Percentiles rank a stretch among this genome's conserved stretches.
These are phyloP conservation scores for Scenedesmus sp. DNA, from an alignment of 163 green algal species.

Conservation along the genomic window DNA sequence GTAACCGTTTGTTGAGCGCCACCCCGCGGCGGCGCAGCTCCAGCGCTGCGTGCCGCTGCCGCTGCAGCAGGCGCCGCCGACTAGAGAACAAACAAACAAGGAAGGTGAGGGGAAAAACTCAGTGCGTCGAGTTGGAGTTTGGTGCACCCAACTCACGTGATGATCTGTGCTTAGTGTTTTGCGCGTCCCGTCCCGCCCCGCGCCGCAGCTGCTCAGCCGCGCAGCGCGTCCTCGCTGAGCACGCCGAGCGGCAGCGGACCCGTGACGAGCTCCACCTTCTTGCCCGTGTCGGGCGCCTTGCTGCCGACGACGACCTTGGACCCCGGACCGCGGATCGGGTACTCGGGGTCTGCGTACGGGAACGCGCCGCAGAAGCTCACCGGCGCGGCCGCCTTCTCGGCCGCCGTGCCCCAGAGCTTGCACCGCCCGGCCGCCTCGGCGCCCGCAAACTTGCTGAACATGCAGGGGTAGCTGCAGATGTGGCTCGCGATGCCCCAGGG, in stretches of 20 bases:
- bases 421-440: background rate
- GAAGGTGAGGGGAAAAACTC: too few species aligned
- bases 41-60: too few species aligned
- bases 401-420: background rate
- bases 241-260: background rate
- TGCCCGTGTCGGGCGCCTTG: background rate
- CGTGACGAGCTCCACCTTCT: background rate
- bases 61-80: too few species aligned
- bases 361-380: background rate
- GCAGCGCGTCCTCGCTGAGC: background rate
- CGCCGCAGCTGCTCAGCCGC: background rate
- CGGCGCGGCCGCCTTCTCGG: background rate
- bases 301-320: slow-evolving; percentile 7
- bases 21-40: too few species aligned
- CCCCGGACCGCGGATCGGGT: background rate
- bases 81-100: too few species aligned
- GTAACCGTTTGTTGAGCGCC: too few species aligned
- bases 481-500: background rate
- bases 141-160: too few species aligned
- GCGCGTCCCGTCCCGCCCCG: too few species aligned
- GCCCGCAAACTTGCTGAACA: background rate
- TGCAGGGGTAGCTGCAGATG: slow-evolving; percentile 1
- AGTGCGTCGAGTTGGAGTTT: too few species aligned
- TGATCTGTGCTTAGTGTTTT: too few species aligned
- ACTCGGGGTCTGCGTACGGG: background rate